Base-by-base conservation (phyloP, 2,329 filamentous ascomycete species). In the Nannizzia gypsea region DNA sequence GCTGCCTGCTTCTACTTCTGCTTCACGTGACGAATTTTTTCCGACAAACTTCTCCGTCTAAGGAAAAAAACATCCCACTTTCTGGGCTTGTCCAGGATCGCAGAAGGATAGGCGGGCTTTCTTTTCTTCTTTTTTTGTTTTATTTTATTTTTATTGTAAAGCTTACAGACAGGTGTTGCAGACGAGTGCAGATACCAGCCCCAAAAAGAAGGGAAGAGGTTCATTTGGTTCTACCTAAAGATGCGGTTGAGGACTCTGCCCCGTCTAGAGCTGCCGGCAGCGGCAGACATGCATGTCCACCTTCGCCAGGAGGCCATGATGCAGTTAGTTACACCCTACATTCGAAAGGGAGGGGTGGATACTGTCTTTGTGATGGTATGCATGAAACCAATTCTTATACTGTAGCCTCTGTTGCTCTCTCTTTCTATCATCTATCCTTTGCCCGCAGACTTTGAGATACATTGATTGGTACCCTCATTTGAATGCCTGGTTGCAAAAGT, bases 261-360 rank as follows among this genome's bases (percentile, higher is more conserved):
- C 20, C 38, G 34, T 20, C 38, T 63, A 36, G 59, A 63, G 58
- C 59, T 63, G 17, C 59, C 62, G 50, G 59, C 62, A 20, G 55
- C 59, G 28, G 62, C 62, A 4, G 62, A 63, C 31, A 63, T 63
- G 62, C 62, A 63, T 50, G 86, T 89, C 66, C 86, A 89, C 72
- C 76, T 89, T 65, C 82, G 86, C 31, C 83, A 89, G 71, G 86
- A 81, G 20, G 76, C 80, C 61, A 81, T 76, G 77, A 84, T 86
- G 80, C 76, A 83, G 61, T 67, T 78, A 15, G 79, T 83, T 50
- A 77, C 77, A 31, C 80, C 80, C 28, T 78, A 75, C 15, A 80
- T 83, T 62, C 78, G 80, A 58, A 71, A 78, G 61, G 85, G 85
- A 64, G 86, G 86, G 56, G 83, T 87, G 64, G 82, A 87, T 68